phyloP scores from a whole-genome alignment of 441 rosid species.

The Croton laevigatus region DNA sequence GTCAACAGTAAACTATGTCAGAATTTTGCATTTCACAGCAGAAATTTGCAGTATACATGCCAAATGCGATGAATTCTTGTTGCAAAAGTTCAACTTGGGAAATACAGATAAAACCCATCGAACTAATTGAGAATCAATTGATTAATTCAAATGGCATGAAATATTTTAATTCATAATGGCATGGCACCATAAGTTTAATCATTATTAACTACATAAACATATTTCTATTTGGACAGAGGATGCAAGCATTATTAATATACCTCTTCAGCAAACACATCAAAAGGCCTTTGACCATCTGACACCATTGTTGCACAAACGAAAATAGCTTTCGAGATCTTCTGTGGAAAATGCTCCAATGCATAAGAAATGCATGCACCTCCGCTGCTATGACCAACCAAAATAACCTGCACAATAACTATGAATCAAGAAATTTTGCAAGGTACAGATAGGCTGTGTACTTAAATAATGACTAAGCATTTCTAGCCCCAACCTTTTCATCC shows the following conservation, averaged over 20 bases:
- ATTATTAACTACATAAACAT: not conserved
- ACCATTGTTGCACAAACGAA: constrained; percentile 90
- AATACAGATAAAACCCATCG: not conserved
- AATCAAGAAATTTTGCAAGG: constrained; percentile 11
- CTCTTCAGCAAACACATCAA: constrained; percentile 95
- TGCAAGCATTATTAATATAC: constrained; percentile 32
- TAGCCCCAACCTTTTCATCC: constrained; percentile 70
- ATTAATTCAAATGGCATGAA: not conserved
- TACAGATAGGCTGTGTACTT: not conserved
- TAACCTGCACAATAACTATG: constrained; percentile 49
- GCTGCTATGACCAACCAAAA: constrained; percentile 83
- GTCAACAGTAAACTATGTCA: not conserved
- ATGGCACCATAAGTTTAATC: constrained; percentile 2
- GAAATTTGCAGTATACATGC: not conserved
- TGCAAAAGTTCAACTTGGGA: not conserved
- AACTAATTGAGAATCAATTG: not conserved
- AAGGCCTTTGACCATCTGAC: constrained; percentile 77
- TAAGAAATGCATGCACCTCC: constrained; percentile 91
- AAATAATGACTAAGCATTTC: not conserved
- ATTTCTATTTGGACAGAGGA: not conserved
- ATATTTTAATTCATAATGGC: not conserved
- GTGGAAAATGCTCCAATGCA: constrained; percentile 72
- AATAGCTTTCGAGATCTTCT: constrained; percentile 78
- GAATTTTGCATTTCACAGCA: not conserved
- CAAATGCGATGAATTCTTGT: not conserved